A percentile compares a stretch with the other conserved stretches of the same genome.
Conservation (phyloP, 2,329 filamentous ascomycete species). For the Chaetomiaceae sp. region DNA sequence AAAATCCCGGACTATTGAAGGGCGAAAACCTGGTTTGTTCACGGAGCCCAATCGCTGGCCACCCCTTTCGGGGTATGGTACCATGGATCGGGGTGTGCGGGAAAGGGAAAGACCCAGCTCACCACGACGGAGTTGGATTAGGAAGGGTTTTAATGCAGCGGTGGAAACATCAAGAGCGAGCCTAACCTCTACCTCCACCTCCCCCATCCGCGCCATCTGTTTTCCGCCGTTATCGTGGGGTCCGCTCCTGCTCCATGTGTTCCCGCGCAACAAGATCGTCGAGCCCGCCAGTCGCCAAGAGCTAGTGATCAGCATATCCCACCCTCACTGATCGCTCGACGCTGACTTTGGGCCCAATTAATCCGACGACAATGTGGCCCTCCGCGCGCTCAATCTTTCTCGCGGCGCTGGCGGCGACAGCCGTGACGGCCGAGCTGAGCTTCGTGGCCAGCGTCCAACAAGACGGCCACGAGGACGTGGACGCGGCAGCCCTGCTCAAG, state of each 20-base stretch:
- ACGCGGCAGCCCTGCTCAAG: conserved; percentile 12
- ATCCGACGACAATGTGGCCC: conserved; percentile 17
- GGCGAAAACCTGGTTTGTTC: conserved; percentile 16
- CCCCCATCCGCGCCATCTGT: no score
- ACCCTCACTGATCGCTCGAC: neutral
- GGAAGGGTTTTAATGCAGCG: conserved; percentile 13
- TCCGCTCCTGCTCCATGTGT: no score
- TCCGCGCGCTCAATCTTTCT: conserved; percentile 13
- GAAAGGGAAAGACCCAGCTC: conserved; percentile 1
- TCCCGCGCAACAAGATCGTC: conserved; percentile 1
- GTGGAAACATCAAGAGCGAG: no score
- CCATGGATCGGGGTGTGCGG: conserved; percentile 10
- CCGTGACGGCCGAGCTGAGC: conserved; percentile 16
- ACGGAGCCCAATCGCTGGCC: conserved; percentile 8
- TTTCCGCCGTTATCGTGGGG: no score
- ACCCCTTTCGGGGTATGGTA: conserved; percentile 5
- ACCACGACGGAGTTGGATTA: conserved; percentile 6
- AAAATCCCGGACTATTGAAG: conserved; percentile 19
- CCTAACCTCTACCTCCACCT: no score
- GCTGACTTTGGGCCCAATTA: neutral
- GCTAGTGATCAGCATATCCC: conserved; percentile 7
- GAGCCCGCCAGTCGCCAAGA: conserved; percentile 1
- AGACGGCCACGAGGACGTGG: conserved; percentile 13
- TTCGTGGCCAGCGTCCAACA: conserved; percentile 18
- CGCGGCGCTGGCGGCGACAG: conserved; percentile 10